phyloP scores from a whole-genome alignment of 23 red algal genomes.

The Gracilariopsis chorda region DNA sequence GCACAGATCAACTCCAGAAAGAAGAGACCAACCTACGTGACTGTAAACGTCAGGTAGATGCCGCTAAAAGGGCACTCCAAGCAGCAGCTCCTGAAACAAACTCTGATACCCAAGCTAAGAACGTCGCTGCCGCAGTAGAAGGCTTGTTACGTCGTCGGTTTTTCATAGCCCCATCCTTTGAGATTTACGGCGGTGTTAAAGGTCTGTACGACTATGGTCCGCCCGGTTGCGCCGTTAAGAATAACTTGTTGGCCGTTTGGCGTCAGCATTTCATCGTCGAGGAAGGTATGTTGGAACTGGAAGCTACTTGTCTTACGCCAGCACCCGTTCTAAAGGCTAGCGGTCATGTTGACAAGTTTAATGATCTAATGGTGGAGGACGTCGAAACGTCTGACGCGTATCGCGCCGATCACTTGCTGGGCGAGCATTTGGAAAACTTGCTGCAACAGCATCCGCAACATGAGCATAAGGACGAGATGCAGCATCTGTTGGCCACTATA shows the following conservation, averaged over 20 bases:
- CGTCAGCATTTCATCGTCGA: constrained; percentile 93
- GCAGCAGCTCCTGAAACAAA: neutral
- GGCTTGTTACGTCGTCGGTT: constrained; percentile 80
- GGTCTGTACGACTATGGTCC: constrained; percentile 99
- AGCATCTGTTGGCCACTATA: constrained; percentile 31
- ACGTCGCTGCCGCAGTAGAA: constrained; percentile 46
- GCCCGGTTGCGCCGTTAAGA: constrained; percentile 92
- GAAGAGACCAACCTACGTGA: constrained; percentile 28
- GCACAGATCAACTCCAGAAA: neutral
- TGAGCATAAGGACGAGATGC: constrained; percentile 13
- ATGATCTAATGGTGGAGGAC: constrained; percentile 89
- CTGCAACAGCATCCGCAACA: neutral
- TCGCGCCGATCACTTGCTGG: constrained; percentile 94
- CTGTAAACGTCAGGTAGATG: constrained; percentile 28
- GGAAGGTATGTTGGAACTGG: constrained; percentile 96
- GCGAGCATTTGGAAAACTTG: constrained; percentile 55
- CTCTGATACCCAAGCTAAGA: neutral
- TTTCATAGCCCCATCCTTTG: constrained; percentile 93
- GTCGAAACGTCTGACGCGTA: constrained; percentile 63
- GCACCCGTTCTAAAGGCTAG: constrained; percentile 82
- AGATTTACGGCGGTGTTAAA: constrained; percentile 97
- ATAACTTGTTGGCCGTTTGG: constrained; percentile 85
- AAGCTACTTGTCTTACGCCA: constrained; percentile 89
- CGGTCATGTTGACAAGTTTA: constrained; percentile 97
- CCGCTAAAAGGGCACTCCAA: neutral